Evolutionary conservation across 768 basidiomycete species (phyloP), one percentile per base, ranked within the genome.

Genomic region (Postia placenta): DNA sequence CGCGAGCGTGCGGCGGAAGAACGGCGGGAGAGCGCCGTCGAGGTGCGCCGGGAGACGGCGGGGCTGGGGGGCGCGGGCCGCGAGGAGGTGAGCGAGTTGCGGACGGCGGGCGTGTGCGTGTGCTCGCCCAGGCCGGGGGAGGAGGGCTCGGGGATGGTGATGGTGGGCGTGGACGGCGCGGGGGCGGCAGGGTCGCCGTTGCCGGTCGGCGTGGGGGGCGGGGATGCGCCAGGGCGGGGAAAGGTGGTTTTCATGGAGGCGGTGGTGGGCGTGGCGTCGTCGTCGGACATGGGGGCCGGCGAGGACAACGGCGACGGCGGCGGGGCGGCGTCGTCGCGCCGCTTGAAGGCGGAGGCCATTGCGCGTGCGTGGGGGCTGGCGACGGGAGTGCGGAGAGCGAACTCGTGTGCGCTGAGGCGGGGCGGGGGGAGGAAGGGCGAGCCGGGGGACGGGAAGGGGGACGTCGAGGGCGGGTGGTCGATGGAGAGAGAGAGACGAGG

Each of bases 401-500:
- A 85, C 58, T 87, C 85, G 70, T 86, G 83, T 25, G 77, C 71
- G 2, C 77, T 76, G 1, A 80, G 81, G 3, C 76, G 71, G 3
- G 85, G 84, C 3, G 85, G 85, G 1, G 85, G 82, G 2, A 85
- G 58, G 56, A 87, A 87, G 0, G 80, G 72, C 4, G 80, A 83
- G 0, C 79, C 79, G 2, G 85, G 85, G 0, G 81, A 83, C 0
- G 83, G 84, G 66, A 75, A 75, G 2, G 74, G 74, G 28, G 69
- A 68, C 0, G 66, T 57, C 15, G 76, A 71, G 7, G 74, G 68
- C 20, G 69, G 62, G 19, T 64, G 61, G 52, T 77, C 74, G 28
- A 79, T 51, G 24, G 60, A 54, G 15, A 66, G 55, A 24, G 61
- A 60, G n/a, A 65, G 56, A 50, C 57, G 59, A 19, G 60, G 56